Evolutionary conservation across 345 rosid genomes (phyloP).

Genomic region (Populus ilicifolia): DNA sequence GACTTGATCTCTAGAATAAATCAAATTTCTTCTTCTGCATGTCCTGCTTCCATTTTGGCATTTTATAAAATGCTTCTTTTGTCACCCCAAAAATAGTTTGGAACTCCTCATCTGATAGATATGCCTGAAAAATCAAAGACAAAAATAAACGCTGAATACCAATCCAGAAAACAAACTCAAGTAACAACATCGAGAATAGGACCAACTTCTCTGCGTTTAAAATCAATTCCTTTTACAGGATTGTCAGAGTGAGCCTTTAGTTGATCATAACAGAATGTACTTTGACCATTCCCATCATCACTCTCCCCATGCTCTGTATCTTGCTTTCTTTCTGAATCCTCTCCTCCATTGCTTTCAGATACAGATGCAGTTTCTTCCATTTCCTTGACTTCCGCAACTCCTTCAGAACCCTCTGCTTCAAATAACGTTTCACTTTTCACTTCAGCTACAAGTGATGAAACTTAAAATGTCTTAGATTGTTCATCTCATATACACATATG

Average conservation of each 20-base stretch:
- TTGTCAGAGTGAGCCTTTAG: conserved; percentile 80
- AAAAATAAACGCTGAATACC: not conserved
- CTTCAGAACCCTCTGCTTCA: conserved; percentile 51
- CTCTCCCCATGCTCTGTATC: conserved; percentile 45
- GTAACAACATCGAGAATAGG: not conserved
- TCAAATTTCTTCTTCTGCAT: conserved; percentile 78
- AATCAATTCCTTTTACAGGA: conserved; percentile 88
- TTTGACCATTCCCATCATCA: conserved; percentile 26
- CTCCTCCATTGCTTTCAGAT: conserved; percentile 42
- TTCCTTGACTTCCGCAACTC: conserved; percentile 47
- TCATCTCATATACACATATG: not conserved
- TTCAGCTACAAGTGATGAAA: conserved; percentile 36
- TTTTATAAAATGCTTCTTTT: conserved; percentile 71
- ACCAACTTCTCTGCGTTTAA: conserved; percentile 89
- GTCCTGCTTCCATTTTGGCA: conserved; percentile 99
- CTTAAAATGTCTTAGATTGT: conserved; percentile 12
- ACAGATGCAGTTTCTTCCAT: conserved; percentile 39
- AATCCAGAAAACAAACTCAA: not conserved
- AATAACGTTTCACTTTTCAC: conserved; percentile 41
- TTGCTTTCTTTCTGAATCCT: conserved; percentile 45
- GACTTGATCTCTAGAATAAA: conserved; percentile 46
- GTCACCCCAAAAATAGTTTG: conserved; percentile 58
- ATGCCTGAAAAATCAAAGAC: conserved; percentile 48
- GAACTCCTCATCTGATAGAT: conserved; percentile 82
- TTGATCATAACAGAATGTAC: conserved; percentile 74